A percentile compares a stretch with the other conserved stretches of the same genome.
phyloP scores from a whole-genome alignment of 176 grass and related monocot genomes.

The Olyra latifolia region DNA sequence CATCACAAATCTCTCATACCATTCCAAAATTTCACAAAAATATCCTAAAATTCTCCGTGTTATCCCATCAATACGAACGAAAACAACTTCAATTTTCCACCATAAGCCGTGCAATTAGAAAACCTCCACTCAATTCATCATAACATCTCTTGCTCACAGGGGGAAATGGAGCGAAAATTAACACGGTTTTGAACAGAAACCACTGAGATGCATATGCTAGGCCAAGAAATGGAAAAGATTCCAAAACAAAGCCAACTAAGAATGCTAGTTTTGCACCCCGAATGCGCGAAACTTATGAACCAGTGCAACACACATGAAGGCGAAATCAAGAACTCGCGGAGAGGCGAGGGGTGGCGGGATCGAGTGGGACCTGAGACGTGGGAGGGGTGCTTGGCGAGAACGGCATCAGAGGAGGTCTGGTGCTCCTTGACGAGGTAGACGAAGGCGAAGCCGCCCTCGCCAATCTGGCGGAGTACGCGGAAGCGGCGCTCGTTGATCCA shows the following conservation, averaged over 20 bases:
- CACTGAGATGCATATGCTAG: neutral
- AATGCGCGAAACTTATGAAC: neutral
- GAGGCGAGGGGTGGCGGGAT: neutral
- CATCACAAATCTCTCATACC: conserved; percentile 15
- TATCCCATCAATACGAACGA: neutral
- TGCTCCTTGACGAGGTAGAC: conserved; percentile 91
- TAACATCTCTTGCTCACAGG: neutral
- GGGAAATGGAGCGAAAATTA: neutral
- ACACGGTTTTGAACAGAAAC: neutral
- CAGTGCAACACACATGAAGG: neutral
- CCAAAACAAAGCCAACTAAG: neutral
- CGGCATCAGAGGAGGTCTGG: conserved; percentile 36
- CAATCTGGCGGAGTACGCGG: conserved; percentile 82
- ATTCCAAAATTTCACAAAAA: neutral
- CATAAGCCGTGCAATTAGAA: neutral
- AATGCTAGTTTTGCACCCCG: neutral
- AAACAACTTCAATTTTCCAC: neutral
- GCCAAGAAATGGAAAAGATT: neutral
- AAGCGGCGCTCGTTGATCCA: conserved; percentile 98
- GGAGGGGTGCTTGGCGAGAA: conserved; percentile 35
- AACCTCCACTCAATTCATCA: neutral
- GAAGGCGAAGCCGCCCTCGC: conserved; percentile 95
- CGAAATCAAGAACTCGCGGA: neutral
- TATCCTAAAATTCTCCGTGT: neutral
- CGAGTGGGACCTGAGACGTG: conserved; percentile 65